Evolutionary conservation across 1,284 basidiomycete species (phyloP), one percentile per base, ranked within the genome.

Genomic region (Ustilago lituana): DNA sequence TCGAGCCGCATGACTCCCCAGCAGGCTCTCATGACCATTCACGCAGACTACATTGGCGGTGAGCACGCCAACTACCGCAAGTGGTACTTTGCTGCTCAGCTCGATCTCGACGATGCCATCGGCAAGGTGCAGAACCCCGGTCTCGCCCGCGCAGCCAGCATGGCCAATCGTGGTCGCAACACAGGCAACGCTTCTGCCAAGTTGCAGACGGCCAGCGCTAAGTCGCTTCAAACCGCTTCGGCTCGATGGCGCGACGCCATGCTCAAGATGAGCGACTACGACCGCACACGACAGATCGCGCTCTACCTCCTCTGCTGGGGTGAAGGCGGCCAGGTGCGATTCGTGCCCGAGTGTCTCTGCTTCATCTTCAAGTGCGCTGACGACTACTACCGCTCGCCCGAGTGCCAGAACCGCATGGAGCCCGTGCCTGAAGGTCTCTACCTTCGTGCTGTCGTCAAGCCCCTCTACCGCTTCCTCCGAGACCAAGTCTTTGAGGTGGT

Each of bases 281-380:
- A 99, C 81, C 89, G 96, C 57, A 88, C 98, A 50, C 89, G 95
- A 33, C 96, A 99, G 84, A 90, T 99, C 70, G 96, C 96, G 1
- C 88, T 99, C 4, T 98, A 91, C 83, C 87, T 98, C 31, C 87
- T 99, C 35, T 93, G 93, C 76, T 99, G 96, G 95, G 95, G 96
- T 69, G 96, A 99, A 83, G 95, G 93, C 0, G 96, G 95, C 10
- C 94, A 98, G 82, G 93, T 98, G 46, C 91, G 96, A n/a, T 99
- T 98, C 84, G 88, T 93, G 37, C 95, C 96, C 22, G 95, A 99
- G 83, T 95, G 93, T 79, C 84, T 98, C 52, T 97, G 94, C 84
- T 98, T 97, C 87, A 96, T 98, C 84, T 98, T 98, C 91, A 98
- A 99, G 85, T 98, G 96, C 81, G 96, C 95, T 22, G 95, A 98